Conservation (phyloP, 805 yeast genomes). For the Ascoidea asiatica region DNA sequence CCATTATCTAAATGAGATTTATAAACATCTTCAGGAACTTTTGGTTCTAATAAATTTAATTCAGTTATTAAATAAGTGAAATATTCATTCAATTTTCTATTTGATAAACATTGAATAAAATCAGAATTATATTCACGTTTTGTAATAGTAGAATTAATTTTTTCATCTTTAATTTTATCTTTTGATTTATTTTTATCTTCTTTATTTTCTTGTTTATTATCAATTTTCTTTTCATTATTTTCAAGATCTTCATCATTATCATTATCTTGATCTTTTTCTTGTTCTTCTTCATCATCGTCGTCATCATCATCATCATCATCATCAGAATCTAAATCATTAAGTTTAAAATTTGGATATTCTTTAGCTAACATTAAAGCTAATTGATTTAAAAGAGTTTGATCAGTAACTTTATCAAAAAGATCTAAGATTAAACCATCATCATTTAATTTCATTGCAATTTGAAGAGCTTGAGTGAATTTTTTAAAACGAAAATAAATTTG, state of each 20-base stretch:
- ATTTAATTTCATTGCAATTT: constrained; percentile 80
- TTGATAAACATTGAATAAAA: constrained; percentile 66
- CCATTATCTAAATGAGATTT: constrained; percentile 79
- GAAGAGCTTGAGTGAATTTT: constrained; percentile 79
- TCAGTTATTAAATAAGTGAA: constrained; percentile 74
- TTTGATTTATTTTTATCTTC: background rate
- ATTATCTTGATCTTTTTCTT: background rate
- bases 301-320: background rate
- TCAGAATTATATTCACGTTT: too few relatives aligned
- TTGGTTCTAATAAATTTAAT: constrained; percentile 77
- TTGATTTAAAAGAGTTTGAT: constrained; percentile 69
- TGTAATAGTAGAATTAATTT: too few relatives aligned
- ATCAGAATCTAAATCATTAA: constrained; percentile 34
- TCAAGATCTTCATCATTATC: constrained; percentile 33
- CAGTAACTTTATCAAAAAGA: constrained; percentile 73
- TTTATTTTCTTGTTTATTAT: background rate
- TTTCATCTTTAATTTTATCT: background rate
- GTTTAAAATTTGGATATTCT: constrained; percentile 68
- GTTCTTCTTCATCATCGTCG: background rate
- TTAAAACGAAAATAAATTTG: constrained; percentile 68
- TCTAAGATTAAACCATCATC: constrained; percentile 63
- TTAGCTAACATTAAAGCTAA: constrained; percentile 79
- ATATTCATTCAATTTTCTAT: constrained; percentile 65
- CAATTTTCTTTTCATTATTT: background rate
- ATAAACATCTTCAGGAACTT: constrained; percentile 89